phyloP scores from a whole-genome alignment of 768 basidiomycete species.

The Trametes elegans region DNA sequence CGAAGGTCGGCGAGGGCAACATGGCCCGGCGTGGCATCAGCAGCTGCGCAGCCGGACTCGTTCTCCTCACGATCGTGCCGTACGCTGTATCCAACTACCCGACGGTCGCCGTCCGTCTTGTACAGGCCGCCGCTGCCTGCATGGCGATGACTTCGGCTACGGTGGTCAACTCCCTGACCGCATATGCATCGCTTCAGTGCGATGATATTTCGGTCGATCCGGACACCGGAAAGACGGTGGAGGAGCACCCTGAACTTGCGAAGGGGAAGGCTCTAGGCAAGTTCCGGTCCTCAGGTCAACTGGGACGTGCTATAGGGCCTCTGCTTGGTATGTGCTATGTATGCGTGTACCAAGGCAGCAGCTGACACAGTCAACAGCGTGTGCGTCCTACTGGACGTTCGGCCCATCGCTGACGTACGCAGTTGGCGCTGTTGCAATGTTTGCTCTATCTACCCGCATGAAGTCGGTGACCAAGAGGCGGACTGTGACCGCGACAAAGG shows the following conservation, averaged over 20 bases:
- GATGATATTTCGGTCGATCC: conserved; percentile 62
- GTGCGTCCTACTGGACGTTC: conserved; percentile 86
- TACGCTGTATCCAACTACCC: conserved; percentile 42
- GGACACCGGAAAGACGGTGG: conserved; percentile 52
- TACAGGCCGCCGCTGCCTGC: conserved; percentile 73
- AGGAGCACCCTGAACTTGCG: conserved; percentile 64
- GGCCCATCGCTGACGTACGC: conserved; percentile 79
- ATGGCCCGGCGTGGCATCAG: conserved; percentile 83
- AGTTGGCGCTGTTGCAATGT: conserved; percentile 63
- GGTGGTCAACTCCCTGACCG: conserved; percentile 90
- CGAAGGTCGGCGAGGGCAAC: conserved; percentile 71
- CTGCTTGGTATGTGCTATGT: conserved; percentile 65
- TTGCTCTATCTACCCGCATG: conserved; percentile 57
- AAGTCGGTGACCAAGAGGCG: conserved; percentile 27
- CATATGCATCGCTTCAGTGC: conserved; percentile 87
- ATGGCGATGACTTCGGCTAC: conserved; percentile 95
- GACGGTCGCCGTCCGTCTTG: conserved; percentile 46
- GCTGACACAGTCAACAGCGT: conserved; percentile 68
- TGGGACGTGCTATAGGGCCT: conserved; percentile 91
- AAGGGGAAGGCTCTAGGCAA: conserved; percentile 83
- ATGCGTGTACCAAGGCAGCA: too few species aligned
- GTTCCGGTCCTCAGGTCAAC: conserved; percentile 91
- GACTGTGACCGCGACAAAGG: conserved; percentile 4
- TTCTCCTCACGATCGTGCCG: conserved; percentile 72
- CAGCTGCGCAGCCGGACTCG: conserved; percentile 69